These are phyloP conservation scores for Suillus subalutaceus DNA, from an alignment of 768 basidiomycete genomes.

Conservation along the genomic window DNA sequence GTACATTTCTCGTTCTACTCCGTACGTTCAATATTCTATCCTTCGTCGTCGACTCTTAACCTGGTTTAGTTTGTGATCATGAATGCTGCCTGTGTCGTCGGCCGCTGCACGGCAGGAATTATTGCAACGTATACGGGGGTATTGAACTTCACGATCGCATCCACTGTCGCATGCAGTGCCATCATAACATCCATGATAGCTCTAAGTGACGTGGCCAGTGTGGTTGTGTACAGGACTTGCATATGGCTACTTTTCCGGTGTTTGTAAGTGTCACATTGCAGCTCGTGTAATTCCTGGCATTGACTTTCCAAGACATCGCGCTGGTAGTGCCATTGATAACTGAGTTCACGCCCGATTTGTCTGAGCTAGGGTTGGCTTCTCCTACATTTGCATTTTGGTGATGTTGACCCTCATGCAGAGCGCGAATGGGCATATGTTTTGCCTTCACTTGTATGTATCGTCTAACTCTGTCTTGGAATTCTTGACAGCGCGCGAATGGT, in stretches of 20 bases:
- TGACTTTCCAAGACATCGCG: constrained; percentile 34
- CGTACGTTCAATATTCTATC: constrained; percentile 30
- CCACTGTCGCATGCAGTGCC: constrained; percentile 34
- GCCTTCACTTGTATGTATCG: constrained; percentile 40
- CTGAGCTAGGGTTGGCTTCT: constrained; percentile 50
- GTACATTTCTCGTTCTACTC: constrained; percentile 55
- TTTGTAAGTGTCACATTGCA: constrained; percentile 29
- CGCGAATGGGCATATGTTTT: constrained; percentile 52
- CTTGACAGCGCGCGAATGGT: background rate
- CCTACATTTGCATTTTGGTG: no score
- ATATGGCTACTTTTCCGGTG: constrained; percentile 54
- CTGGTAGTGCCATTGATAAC: constrained; percentile 48
- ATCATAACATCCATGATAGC: constrained; percentile 50
- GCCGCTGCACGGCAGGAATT: constrained; percentile 47
- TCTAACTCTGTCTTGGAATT: background rate
- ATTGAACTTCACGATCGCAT: constrained; percentile 44
- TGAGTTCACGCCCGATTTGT: constrained; percentile 43
- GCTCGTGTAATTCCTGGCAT: background rate
- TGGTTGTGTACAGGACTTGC: constrained; percentile 45
- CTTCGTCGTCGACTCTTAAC: background rate
- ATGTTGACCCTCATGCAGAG: constrained; percentile 16
- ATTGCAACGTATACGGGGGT: constrained; percentile 45
- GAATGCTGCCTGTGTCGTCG: constrained; percentile 52
- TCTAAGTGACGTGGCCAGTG: constrained; percentile 39
- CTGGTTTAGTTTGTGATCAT: constrained; percentile 49